Percentiles rank a stretch among this genome's conserved stretches.
phyloP scores from a whole-genome alignment of 2,329 filamentous ascomycete species.

The Nectriaceae sp. region DNA sequence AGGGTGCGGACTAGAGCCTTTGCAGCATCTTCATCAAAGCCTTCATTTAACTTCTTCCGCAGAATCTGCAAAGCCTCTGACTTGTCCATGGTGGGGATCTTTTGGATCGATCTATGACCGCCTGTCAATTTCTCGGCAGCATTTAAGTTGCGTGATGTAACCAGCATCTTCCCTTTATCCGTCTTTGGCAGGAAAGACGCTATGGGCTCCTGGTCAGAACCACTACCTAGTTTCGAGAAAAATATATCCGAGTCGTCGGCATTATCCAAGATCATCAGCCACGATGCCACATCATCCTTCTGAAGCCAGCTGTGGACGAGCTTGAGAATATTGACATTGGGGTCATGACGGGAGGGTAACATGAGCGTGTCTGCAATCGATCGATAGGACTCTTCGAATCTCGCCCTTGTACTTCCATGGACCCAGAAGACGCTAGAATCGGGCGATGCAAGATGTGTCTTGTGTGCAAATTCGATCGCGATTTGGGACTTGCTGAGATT shows the following conservation, averaged over 20 bases:
- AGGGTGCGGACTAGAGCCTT: conserved; percentile 8
- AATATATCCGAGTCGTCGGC: neutral
- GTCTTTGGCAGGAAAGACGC: conserved; percentile 17
- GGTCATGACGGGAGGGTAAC: neutral
- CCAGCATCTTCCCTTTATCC: conserved; percentile 13
- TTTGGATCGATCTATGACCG: conserved; percentile 6
- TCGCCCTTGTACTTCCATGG: neutral
- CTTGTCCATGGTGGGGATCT: neutral
- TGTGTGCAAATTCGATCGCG: neutral
- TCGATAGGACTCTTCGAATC: neutral
- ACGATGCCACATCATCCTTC: neutral
- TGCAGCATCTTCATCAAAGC: conserved; percentile 1
- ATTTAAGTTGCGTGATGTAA: conserved; percentile 18
- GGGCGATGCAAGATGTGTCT: neutral
- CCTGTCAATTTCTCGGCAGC: conserved; percentile 16
- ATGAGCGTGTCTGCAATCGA: neutral
- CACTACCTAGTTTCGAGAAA: neutral
- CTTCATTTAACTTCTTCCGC: conserved; percentile 4
- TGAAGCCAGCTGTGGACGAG: conserved; percentile 1
- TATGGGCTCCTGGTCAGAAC: conserved; percentile 4
- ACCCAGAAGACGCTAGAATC: neutral
- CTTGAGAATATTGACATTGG: neutral
- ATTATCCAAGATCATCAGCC: conserved; percentile 1
- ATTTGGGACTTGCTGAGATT: neutral
- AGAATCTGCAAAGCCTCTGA: conserved; percentile 2